These are phyloP conservation scores for Ogataea hybrid DNA, from an alignment of 1,139 yeast genomes.

Conservation along the genomic window DNA sequence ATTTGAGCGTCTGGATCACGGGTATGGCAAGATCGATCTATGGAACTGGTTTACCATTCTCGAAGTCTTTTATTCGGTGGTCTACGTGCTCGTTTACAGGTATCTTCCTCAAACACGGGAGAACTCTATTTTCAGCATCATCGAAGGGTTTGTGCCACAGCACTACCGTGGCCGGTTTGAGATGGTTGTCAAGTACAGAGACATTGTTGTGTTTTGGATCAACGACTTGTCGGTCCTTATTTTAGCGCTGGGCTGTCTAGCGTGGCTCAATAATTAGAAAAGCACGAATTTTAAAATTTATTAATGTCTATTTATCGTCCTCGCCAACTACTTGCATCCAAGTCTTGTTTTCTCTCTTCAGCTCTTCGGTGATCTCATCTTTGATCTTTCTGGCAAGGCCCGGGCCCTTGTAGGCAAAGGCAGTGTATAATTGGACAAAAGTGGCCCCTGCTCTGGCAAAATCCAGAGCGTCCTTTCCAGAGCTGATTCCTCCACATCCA, in stretches of 20 bases:
- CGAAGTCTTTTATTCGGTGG: slow-evolving; percentile 33
- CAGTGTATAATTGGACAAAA: slow-evolving; percentile 80
- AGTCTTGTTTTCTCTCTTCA: slow-evolving; percentile 71
- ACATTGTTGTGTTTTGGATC: slow-evolving; percentile 37
- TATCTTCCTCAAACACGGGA: slow-evolving; percentile 28
- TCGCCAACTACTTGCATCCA: slow-evolving; percentile 77
- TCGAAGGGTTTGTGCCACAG: slow-evolving; percentile 29
- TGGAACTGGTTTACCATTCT: slow-evolving; percentile 28
- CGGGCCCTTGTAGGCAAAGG: slow-evolving; percentile 92
- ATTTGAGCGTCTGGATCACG: slow-evolving; percentile 10
- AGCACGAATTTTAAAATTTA: not conserved
- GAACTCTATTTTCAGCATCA: slow-evolving; percentile 13
- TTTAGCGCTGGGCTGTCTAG: slow-evolving; percentile 35
- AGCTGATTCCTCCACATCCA: slow-evolving; percentile 93
- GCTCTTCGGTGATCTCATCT: slow-evolving; percentile 66
- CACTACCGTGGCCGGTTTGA: slow-evolving; percentile 24
- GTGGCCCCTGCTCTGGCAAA: slow-evolving; percentile 94
- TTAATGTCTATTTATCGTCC: slow-evolving; percentile 35
- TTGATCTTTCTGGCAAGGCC: slow-evolving; percentile 78
- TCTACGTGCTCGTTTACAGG: slow-evolving; percentile 32
- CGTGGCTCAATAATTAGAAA: slow-evolving; percentile 10
- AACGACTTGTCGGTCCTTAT: slow-evolving; percentile 41
- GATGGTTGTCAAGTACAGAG: slow-evolving; percentile 36
- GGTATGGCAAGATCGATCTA: slow-evolving; percentile 30
- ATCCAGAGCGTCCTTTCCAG: slow-evolving; percentile 85